Conservation (phyloP, 2,329 filamentous ascomycete genomes). For the Fusarium sublunatum region DNA sequence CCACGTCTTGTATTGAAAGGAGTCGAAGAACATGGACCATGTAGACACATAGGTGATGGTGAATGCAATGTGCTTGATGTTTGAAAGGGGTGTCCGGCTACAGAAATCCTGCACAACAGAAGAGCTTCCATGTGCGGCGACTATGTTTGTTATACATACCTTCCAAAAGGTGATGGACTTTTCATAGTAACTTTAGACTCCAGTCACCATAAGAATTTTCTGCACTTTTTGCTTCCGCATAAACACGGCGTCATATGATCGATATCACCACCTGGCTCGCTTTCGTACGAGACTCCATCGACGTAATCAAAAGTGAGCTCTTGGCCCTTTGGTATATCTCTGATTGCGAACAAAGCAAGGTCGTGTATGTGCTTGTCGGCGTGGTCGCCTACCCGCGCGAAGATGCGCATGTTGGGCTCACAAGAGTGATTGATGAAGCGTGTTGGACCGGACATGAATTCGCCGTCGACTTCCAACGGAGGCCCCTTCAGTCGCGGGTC, state of each 20-base stretch:
- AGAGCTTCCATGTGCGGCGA: background rate
- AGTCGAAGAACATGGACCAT: background rate
- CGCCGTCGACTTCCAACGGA: conserved; percentile 74
- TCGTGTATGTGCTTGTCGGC: conserved; percentile 80
- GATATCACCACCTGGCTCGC: conserved; percentile 55
- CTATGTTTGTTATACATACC: background rate
- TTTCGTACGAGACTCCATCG: conserved; percentile 68
- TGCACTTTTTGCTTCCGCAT: conserved; percentile 74
- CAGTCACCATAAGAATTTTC: conserved; percentile 74
- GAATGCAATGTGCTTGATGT: background rate
- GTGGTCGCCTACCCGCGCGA: conserved; percentile 81
- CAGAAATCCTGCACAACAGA: background rate
- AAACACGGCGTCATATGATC: conserved; percentile 68
- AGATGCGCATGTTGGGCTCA: conserved; percentile 81
- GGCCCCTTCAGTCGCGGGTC: conserved; percentile 67
- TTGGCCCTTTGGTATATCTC: conserved; percentile 71
- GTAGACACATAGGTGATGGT: background rate
- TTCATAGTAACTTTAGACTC: background rate
- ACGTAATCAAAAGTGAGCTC: conserved; percentile 87
- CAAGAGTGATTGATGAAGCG: conserved; percentile 88
- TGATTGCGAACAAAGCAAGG: conserved; percentile 78
- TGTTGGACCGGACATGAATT: conserved; percentile 81
- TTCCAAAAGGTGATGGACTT: background rate
- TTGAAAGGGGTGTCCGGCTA: background rate
- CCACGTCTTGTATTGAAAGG: background rate